Evolutionary conservation across 2,329 filamentous ascomycete genomes (phyloP), one percentile per base, ranked within the genome.

Genomic region (Coccinonectria pachysandricola): DNA sequence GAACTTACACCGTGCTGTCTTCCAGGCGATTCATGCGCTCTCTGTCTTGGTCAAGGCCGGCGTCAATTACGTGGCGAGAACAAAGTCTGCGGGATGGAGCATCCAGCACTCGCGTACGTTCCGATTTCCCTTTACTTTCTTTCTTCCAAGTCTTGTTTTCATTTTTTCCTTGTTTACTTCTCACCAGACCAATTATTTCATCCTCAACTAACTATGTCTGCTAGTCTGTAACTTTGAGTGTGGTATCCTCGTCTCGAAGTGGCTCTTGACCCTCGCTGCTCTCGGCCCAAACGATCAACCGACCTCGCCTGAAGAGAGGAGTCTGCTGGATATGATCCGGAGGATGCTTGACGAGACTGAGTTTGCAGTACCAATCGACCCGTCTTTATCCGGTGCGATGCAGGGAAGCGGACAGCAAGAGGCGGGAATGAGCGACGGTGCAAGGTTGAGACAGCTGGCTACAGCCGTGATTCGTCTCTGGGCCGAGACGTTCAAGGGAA

Each of bases 11-110:
- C 60, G 74, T 23, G 77, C 76, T 1, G 68, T 81, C 0, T 65
- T 79, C 15, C 77, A 82, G 41, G 72, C 75, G 2, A 71, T 77
- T 15, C 77, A 81, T 44, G 75, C 77, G 1, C 55, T 83, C 18
- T 76, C 74, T 4, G 74, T 79, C 58, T 57, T 77, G 13, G 71
- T 79, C 32, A 77, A 75, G 46, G 60, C 65, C 9, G 71, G 71
- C 0, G 70, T 76, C 12, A 73, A 71, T 39, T 75, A 73, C 38
- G 68, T 75, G 24, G 70, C 71, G 21, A 63, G 68, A 36, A 69
- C 69, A 5, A 74, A 75, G 49, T 71, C 68, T 2, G 56, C 68
- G 1, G 67, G 74, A 44, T 75, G 71, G 71, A 74, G 70, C 42
- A 73, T 75, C 43, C 69, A 75, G 35, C 66, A 75, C 47, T 72